These are phyloP conservation scores for Metschnikowia vanudenii DNA, from an alignment of 805 yeast genomes.

Conservation along the genomic window DNA sequence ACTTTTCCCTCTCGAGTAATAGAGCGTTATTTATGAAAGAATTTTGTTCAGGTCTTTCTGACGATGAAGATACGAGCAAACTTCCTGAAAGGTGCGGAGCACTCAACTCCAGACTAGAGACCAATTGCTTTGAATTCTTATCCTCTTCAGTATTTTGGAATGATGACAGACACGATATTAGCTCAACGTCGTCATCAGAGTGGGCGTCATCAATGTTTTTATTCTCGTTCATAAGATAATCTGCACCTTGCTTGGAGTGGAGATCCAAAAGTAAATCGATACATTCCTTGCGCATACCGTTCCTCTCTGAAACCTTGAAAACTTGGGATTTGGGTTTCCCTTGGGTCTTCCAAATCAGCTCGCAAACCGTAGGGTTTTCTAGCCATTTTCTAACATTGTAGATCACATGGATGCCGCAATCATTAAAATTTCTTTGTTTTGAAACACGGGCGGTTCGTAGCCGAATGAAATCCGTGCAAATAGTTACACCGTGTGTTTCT, in stretches of 20 bases:
- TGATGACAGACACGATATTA: conserved; percentile 17
- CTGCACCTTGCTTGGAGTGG: conserved; percentile 16
- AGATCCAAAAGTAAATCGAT: conserved; percentile 16
- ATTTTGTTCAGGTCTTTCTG: not conserved
- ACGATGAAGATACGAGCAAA: not conserved
- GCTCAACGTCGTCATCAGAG: conserved; percentile 25
- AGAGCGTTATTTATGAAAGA: too few relatives aligned
- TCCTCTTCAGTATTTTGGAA: not conserved
- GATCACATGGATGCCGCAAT: conserved; percentile 92
- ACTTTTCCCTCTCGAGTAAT: not conserved
- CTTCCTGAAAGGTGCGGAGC: not conserved
- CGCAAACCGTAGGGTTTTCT: conserved; percentile 46
- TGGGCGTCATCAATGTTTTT: conserved; percentile 10
- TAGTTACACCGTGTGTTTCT: conserved; percentile 52
- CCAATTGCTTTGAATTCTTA: not conserved
- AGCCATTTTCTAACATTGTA: conserved; percentile 65
- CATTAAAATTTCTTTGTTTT: conserved; percentile 82
- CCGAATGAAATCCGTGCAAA: conserved; percentile 48
- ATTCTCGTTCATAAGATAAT: not conserved
- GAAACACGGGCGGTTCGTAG: conserved; percentile 62
- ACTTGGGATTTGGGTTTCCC: conserved; percentile 9
- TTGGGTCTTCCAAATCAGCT: conserved; percentile 45
- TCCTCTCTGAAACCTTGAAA: conserved; percentile 15
- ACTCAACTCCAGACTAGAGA: not conserved
- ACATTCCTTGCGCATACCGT: conserved; percentile 13